Evolutionary conservation across 1,284 basidiomycete species (phyloP), one percentile per base, ranked within the genome.

Genomic region (Puccinia polysora): DNA sequence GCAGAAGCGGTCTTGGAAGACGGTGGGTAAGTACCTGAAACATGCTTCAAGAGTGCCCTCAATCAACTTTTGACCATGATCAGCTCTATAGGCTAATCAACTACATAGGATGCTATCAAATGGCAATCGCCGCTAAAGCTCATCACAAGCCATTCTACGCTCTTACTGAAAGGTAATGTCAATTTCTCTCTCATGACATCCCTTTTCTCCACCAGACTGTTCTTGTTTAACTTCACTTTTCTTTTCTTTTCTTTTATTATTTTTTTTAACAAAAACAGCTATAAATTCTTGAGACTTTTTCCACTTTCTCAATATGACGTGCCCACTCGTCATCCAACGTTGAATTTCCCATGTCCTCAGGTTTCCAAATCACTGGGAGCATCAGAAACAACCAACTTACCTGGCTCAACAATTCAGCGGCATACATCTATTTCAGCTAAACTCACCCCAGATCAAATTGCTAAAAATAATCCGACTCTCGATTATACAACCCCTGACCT

Each of bases 1-100:
- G 93, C 92, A 28, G 95, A 98, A 82, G 95, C 94, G 4, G 94
- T 98, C 15, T 92, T 95, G 1, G 94, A 97, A 81, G 90, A 89
- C 75, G 94, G 80, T 10, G 80, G 80, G 12, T 74, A 78, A 18
- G 64, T 80, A 23, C n/a, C n/a, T n/a, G 18, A 0, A 32, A 18
- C 1, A 36, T 30, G 12, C 28, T 5, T n/a, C 4, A 10, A 32
- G 65, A 58, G 73, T 68, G 23, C 45, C 43, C 32, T 53, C 70
- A 40, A 56, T 73, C 23, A 30, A 15, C 30, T 20, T 23, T 32
- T 32, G 23, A 18, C 0, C 36, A 2, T 25, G 15, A 34, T 6
- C n/a, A n/a, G n/a, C n/a, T n/a, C 3, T 50, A 90, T 56, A 90
- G 90, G 12, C 82, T 92, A 73, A 86, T 93, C 75, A 91, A 92